Evolutionary conservation across 345 rosid genomes (phyloP), one percentile per base, ranked within the genome.

Genomic region (Acer saccharum): DNA sequence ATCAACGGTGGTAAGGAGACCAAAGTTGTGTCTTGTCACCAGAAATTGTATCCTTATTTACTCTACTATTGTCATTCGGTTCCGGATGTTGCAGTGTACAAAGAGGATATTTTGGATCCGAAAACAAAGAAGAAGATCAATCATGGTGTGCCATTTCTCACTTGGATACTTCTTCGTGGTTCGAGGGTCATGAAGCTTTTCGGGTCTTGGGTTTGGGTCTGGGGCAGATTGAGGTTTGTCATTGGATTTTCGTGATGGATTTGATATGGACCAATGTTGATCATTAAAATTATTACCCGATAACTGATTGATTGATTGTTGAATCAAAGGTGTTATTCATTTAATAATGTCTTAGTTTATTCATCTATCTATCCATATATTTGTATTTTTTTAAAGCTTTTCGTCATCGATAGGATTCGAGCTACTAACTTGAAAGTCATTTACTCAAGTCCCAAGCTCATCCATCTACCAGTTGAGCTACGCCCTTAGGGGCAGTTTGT

Each of bases 181-280:
- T 88, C 79, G 65, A 84, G 62, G 82, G 80, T 61, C 90, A 88
- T 14, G 90, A 85, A 10, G 87, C 90, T 4, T 88, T 88, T 66
- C 10, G 71, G 60, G 84, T 87, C 1, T 75, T 88, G 1, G 88
- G 88, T 18, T 78, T 76, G 41, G 77, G 82, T 27, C 90, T 89
- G 10, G 90, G 90, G 44, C 67, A 48, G 78, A 82, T 85, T 41
- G 90, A 88, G 82, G 88, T 86, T 2, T 88, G 90, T 69, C 90
- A 88, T 70, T 88, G 90, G 90, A 88, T 88, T 2, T 88, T 88
- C 25, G 88, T 85, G 79, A 80, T 79, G 54, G 90, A 88, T 71
- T 25, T 88, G 83, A 88, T 81, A 12, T 88, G 90, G 88, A 69
- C 82, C 2, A 32, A 43, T 7, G 63, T 27, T 7, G 63, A 58